Evolutionary conservation across 2,329 filamentous ascomycete genomes (phyloP).

Genomic region (Atkinsonella texensis): DNA sequence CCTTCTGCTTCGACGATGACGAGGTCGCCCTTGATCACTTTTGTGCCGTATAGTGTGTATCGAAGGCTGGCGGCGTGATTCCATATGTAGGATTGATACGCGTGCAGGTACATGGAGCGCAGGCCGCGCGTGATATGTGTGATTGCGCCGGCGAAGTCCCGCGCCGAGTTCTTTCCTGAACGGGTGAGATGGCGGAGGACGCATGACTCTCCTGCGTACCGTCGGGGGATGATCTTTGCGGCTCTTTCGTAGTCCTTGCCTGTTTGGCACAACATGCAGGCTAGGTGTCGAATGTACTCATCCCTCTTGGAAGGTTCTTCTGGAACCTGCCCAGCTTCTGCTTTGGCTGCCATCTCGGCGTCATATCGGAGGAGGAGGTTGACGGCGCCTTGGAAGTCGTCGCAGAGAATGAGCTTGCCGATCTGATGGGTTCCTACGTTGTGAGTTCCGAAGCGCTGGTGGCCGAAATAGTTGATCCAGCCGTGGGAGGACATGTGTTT

Average conservation of each 20-base stretch:
- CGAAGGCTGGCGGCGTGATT: slow-evolving; percentile 74
- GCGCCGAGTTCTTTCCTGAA: slow-evolving; percentile 31
- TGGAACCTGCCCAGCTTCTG: slow-evolving; percentile 24
- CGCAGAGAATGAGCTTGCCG: slow-evolving; percentile 72
- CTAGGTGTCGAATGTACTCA: slow-evolving; percentile 66
- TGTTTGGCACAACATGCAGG: slow-evolving; percentile 61
- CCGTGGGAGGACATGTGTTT: slow-evolving; percentile 58
- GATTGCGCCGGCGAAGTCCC: slow-evolving; percentile 73
- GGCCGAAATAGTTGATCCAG: slow-evolving; percentile 95
- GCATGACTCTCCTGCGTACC: slow-evolving; percentile 68
- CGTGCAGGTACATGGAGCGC: slow-evolving; percentile 90
- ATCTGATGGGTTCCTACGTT: slow-evolving; percentile 73
- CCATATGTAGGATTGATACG: slow-evolving; percentile 92
- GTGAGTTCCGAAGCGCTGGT: slow-evolving; percentile 94
- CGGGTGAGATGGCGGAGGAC: slow-evolving; percentile 66
- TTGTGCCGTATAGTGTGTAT: slow-evolving; percentile 60
- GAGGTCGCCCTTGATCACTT: slow-evolving; percentile 75
- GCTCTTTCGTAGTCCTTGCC: slow-evolving; percentile 48
- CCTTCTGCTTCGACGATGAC: slow-evolving; percentile 42
- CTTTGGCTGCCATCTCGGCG: slow-evolving; percentile 40
- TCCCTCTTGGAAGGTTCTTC: slow-evolving; percentile 52
- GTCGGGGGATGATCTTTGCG: slow-evolving; percentile 57
- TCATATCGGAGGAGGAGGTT: slow-evolving; percentile 66
- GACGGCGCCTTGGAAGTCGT: slow-evolving; percentile 70
- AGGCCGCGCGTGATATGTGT: slow-evolving; percentile 69